Base-by-base conservation (phyloP, 495 filamentous ascomycete genomes). In the Pseudotulostoma volvatum region DNA sequence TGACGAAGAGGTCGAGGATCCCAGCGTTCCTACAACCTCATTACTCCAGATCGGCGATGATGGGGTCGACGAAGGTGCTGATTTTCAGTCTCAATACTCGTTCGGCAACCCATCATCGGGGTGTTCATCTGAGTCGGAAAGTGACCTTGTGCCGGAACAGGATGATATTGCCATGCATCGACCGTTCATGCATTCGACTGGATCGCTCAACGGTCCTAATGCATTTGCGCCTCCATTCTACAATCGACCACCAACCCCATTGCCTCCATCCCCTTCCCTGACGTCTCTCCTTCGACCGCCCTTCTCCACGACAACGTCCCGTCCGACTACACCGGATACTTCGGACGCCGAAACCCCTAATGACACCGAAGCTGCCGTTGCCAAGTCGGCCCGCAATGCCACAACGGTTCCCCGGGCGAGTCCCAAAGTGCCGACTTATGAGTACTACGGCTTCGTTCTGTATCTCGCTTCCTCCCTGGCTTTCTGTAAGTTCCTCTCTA, bases 371-470 rank as follows among this genome's bases (percentile, higher is more conserved):
- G 66, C 71, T 8, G 75, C 71, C 23, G 73, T 79, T 13, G 69
- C 76, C 16, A 73, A 70, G 48, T 73, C 73, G 11, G 75, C 73
- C 36, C 68, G 71, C 17, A 66, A 64, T 18, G 71, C 79, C 25
- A 76, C 76, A 32, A 81, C 81, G 0, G 75, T 94, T 9, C 84
- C 90, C 1, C 78, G 86, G 25, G 90, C 86, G 11, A 79, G 78
- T 32, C 90, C 90, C 0, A 87, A 86, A 47, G 86, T 96, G 1
- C 90, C 90, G 7, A 97, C 90, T 0, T 96, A 97, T 57, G 90
- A 97, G 53, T 97, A 97, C 70, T 96, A 97, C 55, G 90, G 90
- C 44, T 96, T 97, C 60, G 87, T 90, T 36, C 70, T 97, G 18
- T 96, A 97, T 55, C 69, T 97, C 18, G 79, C 82, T 48, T 82